Conservation (phyloP, 106 monocot genomes). For the Dendrobium nobile region DNA sequence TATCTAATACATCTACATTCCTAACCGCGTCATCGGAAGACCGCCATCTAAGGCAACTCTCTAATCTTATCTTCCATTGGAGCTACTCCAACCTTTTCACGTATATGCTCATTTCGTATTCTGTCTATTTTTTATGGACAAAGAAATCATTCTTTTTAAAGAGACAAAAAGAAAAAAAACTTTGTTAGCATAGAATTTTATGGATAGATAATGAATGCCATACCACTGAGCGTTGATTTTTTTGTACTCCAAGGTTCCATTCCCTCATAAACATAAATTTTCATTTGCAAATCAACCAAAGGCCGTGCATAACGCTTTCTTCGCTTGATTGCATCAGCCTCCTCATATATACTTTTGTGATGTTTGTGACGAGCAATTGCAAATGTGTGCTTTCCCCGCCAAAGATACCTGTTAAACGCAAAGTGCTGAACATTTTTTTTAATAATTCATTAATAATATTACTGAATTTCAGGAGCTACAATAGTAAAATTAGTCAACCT, state of each 20-base stretch:
- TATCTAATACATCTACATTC: no score
- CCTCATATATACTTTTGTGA: constrained; percentile 91
- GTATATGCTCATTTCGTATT: no score
- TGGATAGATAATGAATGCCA: background rate
- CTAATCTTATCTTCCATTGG: no score
- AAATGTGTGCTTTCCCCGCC: constrained; percentile 89
- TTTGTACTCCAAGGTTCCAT: constrained; percentile 79
- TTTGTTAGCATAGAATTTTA: background rate
- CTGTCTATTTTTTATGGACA: background rate
- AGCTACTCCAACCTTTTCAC: no score
- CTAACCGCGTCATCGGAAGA: no score
- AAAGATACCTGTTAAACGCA: constrained; percentile 62
- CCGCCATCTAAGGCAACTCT: no score
- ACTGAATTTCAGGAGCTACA: background rate
- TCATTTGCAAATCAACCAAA: constrained; percentile 94
- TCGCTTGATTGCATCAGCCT: constrained; percentile 94
- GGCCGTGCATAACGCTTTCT: constrained; percentile 96
- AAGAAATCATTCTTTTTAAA: background rate
- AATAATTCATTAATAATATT: background rate
- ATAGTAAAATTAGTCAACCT: constrained; percentile 29
- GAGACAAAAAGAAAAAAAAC: background rate
- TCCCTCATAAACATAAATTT: constrained; percentile 86
- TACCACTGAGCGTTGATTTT: constrained; percentile 64
- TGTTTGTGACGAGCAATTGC: constrained; percentile 92
- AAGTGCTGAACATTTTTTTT: background rate